Conservation (phyloP, 176 grass and related monocot genomes). For the Aegilops tauschii region DNA sequence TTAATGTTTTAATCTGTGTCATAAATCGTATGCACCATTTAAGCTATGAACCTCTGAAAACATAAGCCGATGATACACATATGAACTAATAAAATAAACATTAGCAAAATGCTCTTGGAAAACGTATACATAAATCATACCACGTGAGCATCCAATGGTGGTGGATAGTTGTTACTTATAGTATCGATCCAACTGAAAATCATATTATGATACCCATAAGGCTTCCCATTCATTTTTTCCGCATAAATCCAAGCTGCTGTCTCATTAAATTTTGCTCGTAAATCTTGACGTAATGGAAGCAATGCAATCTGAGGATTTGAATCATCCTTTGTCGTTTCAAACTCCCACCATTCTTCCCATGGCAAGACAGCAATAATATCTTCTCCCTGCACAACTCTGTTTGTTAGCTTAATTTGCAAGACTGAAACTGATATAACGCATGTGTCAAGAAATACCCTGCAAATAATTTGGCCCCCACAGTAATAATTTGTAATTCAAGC, state of each 20-base stretch:
- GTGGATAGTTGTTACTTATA: conserved; percentile 79
- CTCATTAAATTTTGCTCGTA: conserved; percentile 86
- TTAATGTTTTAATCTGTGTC: neutral
- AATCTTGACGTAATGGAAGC: conserved; percentile 71
- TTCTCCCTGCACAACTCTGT: conserved; percentile 56
- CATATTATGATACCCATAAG: conserved; percentile 97
- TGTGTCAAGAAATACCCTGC: neutral
- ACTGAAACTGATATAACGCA: neutral
- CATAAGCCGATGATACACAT: neutral
- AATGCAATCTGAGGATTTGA: conserved; percentile 91
- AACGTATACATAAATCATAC: conserved; percentile 45
- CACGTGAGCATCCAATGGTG: conserved; percentile 94
- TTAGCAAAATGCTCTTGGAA: conserved; percentile 16
- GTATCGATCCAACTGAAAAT: conserved; percentile 99
- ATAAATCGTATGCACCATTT: neutral
- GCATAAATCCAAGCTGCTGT: conserved; percentile 96
- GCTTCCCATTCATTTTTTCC: conserved; percentile 71
- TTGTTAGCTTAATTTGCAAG: conserved; percentile 11
- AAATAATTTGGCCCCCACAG: neutral
- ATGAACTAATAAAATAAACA: neutral
- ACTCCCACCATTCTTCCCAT: conserved; percentile 99
- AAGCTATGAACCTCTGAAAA: conserved; percentile 6
- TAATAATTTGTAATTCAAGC: conserved; percentile 13
- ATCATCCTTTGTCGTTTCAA: conserved; percentile 78
- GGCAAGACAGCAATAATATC: conserved; percentile 92